Base-by-base conservation (phyloP, 2,329 filamentous ascomycete species). In the Berkeleyomyces rouxiae region DNA sequence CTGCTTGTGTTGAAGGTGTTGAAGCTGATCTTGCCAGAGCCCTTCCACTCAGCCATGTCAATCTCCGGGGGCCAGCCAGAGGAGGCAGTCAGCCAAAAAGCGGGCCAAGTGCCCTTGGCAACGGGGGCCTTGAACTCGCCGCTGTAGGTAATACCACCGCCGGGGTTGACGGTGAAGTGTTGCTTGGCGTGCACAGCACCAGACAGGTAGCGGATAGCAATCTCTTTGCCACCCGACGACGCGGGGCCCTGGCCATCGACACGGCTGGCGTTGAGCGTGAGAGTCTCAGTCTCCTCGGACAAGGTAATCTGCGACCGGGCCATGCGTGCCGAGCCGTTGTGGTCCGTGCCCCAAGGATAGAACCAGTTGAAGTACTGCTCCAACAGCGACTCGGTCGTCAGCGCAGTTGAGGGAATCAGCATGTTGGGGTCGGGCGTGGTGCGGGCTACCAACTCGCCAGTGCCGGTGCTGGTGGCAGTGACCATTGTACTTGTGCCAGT, bases 11-110 rank as follows among this genome's bases (percentile, higher is more conserved):
- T 77, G 68, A 79, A 79, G 0, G 79, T 82, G 67, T 82, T 82
- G 71, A 82, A 82, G 40, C 74, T 77, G 64, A 81, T 78, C 67
- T 79, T 77, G 13, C 79, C 79, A 42, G 70, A 74, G n/a, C 80
- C 80, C 68, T 82, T 83, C 80, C 80, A 83, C 70, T 83, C 80
- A 1, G 80, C 80, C 70, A 83, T 74, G 68, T 83, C 80, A 62
- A 83, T 76, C 74, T 82, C 81, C 0, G 80, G 81, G 13, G 80
- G 80, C 80, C 81, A 83, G 0, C 75, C 73, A 53, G 78, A 68
- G 0, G 79, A 78, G 0, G 74, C 79, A 1, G 79, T 82, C 11
- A 82, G 70, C 80, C 80, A 82, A 67, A 82, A 82, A 0, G 80
- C 80, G 0, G 80, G 80, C 81, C 80, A 82, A 0, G 79, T 81